A percentile compares a stretch with the other conserved stretches of the same genome.
Conservation (phyloP, 1,284 basidiomycete species). For the Ustilago bromivora region DNA sequence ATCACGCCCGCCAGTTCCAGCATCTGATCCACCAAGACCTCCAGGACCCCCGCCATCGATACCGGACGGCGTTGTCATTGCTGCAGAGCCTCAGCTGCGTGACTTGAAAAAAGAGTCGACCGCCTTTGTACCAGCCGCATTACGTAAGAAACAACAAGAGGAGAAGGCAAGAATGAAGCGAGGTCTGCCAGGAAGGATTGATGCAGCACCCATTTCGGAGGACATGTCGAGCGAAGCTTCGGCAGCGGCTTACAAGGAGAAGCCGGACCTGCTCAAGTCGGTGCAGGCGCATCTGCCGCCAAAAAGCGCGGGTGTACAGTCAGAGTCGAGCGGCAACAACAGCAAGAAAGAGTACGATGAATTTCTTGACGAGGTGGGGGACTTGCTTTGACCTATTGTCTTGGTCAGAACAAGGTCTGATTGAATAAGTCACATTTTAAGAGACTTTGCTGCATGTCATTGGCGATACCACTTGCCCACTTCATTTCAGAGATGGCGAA, state of each 20-base stretch:
- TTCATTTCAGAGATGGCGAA: background rate
- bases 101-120: conserved; percentile 66
- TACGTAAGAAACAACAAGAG: conserved; percentile 58
- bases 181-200: conserved; percentile 53
- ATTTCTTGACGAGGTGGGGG: conserved; percentile 47
- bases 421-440: background rate
- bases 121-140: conserved; percentile 62
- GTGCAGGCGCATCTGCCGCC: conserved; percentile 32
- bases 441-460: background rate
- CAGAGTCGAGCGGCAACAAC: background rate
- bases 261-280: conserved; percentile 32
- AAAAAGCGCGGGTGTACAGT: conserved; percentile 2
- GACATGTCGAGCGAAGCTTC: conserved; percentile 13
- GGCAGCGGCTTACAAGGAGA: conserved; percentile 14
- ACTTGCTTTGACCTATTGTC: conserved; percentile 26
- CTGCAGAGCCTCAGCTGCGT: conserved; percentile 65
- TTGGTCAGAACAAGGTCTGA: background rate
- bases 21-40: conserved; percentile 13
- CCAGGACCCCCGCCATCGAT: conserved; percentile 37
- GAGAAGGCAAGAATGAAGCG: conserved; percentile 49
- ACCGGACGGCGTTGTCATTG: conserved; percentile 48
- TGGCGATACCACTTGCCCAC: background rate
- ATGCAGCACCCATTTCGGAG: conserved; percentile 52
- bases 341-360: conserved; percentile 39
- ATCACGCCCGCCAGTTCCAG: background rate